Conservation (phyloP, 2,329 filamentous ascomycete species). For the Cladophialophora exuberans region DNA sequence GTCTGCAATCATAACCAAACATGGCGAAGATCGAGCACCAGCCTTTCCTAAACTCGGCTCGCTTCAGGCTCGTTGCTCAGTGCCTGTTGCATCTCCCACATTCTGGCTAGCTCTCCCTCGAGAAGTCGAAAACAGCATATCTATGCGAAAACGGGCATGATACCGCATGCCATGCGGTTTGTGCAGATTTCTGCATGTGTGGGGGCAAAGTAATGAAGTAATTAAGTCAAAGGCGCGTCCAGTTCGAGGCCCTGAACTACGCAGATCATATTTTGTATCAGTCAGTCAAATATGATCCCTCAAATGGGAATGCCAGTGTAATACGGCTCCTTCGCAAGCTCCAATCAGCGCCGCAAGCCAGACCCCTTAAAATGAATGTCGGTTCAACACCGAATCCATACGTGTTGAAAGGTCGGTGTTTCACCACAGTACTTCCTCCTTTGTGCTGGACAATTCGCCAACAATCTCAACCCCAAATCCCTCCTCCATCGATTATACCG, state of each 20-base stretch:
- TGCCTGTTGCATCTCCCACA: not conserved
- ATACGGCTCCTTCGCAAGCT: not conserved
- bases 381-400: not conserved
- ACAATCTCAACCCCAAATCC: not conserved
- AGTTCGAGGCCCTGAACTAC: not conserved
- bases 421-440: no score
- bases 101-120: not conserved
- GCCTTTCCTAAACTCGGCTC: not conserved
- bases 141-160: not conserved
- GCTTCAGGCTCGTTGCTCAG: not conserved
- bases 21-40: not conserved
- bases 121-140: not conserved
- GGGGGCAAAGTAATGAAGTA: no score
- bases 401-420: no score
- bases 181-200: no score
- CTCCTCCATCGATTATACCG: no score
- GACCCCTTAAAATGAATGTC: not conserved
- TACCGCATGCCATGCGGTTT: no score
- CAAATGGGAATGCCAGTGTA: not conserved
- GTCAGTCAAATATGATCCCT: conserved; percentile 11
- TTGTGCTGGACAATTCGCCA: no score
- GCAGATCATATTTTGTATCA: conserved; percentile 13
- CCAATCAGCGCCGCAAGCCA: not conserved
- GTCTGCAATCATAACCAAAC: not conserved
- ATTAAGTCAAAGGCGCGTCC: not conserved